Evolutionary conservation across 495 filamentous ascomycete species (phyloP).

Genomic region (Lasiosphaeria hispida): DNA sequence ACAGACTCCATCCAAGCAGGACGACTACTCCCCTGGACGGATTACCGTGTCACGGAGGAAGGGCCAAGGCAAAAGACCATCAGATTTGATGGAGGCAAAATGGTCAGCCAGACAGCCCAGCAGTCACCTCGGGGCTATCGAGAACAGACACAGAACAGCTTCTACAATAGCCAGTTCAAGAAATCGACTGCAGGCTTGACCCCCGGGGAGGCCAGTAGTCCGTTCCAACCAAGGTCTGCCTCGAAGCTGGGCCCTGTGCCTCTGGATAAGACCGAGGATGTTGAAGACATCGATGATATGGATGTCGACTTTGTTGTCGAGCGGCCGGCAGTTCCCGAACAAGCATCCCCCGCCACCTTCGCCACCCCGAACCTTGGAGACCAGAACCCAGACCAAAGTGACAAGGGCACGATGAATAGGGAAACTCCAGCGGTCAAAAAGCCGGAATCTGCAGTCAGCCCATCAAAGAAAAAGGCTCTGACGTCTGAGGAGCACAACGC

Average conservation of each 20-base stretch:
- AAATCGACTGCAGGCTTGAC: slow-evolving; percentile 20
- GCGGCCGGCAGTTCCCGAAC: background rate
- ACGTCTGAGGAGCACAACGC: slow-evolving; percentile 93
- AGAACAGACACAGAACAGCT: slow-evolving; percentile 73
- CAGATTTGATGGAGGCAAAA: slow-evolving; percentile 62
- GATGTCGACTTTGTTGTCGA: slow-evolving; percentile 21
- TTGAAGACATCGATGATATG: slow-evolving; percentile 22
- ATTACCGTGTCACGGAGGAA: slow-evolving; percentile 79
- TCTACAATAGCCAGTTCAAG: slow-evolving; percentile 72
- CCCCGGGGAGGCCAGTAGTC: slow-evolving; percentile 18
- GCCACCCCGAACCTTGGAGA: too few relatives aligned
- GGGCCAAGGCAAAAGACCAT: slow-evolving; percentile 72
- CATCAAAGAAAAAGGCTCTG: slow-evolving; percentile 38
- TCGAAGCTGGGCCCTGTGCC: slow-evolving; percentile 3
- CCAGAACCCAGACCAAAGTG: background rate
- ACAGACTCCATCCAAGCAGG: slow-evolving; percentile 83
- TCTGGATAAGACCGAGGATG: slow-evolving; percentile 14
- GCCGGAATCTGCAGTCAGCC: slow-evolving; percentile 9
- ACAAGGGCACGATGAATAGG: background rate
- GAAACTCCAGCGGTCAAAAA: slow-evolving; percentile 15
- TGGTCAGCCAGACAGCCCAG: slow-evolving; percentile 58
- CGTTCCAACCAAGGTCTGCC: slow-evolving; percentile 22
- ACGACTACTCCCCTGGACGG: slow-evolving; percentile 77
- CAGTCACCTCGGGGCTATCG: slow-evolving; percentile 58
- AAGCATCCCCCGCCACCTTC: background rate